Percentiles rank a stretch among this genome's conserved stretches.
Conservation (phyloP, 768 basidiomycete species). For the Hortiboletus campestris region DNA sequence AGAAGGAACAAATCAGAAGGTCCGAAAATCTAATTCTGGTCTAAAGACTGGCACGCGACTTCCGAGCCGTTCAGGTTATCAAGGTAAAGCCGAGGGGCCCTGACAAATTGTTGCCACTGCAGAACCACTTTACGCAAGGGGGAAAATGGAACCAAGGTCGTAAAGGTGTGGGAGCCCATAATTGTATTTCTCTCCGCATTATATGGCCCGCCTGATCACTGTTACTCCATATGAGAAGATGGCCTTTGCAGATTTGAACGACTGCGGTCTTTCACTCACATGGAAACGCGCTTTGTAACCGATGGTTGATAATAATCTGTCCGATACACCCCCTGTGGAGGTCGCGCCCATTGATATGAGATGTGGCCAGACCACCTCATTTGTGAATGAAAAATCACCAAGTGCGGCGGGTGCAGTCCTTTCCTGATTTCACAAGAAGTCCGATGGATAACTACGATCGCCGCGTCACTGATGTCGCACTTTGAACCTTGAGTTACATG, state of each 20-base stretch:
- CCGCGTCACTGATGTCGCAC: slow-evolving; percentile 12
- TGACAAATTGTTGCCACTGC: background rate
- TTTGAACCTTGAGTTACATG: slow-evolving; percentile 14
- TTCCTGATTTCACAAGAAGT: slow-evolving; percentile 15
- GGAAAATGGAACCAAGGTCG: background rate
- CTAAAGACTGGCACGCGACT: background rate
- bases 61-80: background rate
- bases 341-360: slow-evolving; percentile 14
- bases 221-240: slow-evolving; percentile 7
- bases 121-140: slow-evolving; percentile 7
- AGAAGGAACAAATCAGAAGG: background rate
- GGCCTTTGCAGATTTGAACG: background rate
- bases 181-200: background rate
- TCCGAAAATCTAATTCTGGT: slow-evolving; percentile 9
- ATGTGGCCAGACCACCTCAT: slow-evolving; percentile 14
- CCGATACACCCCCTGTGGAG: slow-evolving; percentile 3
- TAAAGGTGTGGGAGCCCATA: background rate
- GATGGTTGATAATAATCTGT: slow-evolving; percentile 2
- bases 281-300: slow-evolving; percentile 9
- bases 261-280: slow-evolving; percentile 2
- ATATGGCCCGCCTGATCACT: slow-evolving; percentile 2
- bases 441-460: slow-evolving; percentile 25
- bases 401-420: slow-evolving; percentile 11
- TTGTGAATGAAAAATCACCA: slow-evolving; percentile 28
- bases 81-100: slow-evolving; percentile 18